phyloP scores from a whole-genome alignment of 2,329 filamentous ascomycete genomes.

The Basipetospora sp. region DNA sequence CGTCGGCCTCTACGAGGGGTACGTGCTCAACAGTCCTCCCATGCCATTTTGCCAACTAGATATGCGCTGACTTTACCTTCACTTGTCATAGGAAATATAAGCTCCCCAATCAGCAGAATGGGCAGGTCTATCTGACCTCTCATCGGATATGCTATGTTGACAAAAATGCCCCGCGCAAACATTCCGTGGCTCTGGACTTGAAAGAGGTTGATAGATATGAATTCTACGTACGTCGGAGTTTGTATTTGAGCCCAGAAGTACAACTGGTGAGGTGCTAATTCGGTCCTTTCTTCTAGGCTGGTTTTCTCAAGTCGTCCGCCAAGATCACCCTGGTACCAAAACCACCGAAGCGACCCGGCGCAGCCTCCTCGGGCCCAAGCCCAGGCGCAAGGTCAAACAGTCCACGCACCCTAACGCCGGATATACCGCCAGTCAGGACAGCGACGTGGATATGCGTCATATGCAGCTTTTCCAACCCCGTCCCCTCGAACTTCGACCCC shows the following conservation, averaged over 20 bases:
- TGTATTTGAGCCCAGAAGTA: too few species aligned
- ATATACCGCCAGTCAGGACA: conserved; percentile 34
- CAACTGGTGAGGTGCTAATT: neutral
- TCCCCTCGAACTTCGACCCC: conserved; percentile 87
- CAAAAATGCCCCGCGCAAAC: conserved; percentile 66
- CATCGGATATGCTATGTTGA: conserved; percentile 94
- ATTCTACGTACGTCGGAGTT: conserved; percentile 64
- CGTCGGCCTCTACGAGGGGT: conserved; percentile 96
- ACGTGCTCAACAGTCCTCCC: conserved; percentile 20
- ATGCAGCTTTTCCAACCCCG: conserved; percentile 84
- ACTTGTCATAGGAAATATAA: conserved; percentile 64
- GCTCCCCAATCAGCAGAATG: conserved; percentile 83
- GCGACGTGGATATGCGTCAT: conserved; percentile 94
- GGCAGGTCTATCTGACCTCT: conserved; percentile 89
- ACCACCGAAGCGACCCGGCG: conserved; percentile 44
- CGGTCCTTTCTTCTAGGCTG: conserved; percentile 36
- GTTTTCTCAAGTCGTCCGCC: conserved; percentile 85
- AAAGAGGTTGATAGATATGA: conserved; percentile 85
- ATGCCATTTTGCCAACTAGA: neutral
- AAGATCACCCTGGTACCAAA: conserved; percentile 87
- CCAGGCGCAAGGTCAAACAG: neutral
- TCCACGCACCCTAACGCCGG: conserved; percentile 12
- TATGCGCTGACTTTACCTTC: conserved; percentile 11
- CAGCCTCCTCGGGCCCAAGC: conserved; percentile 1
- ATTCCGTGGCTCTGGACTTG: conserved; percentile 72